Percentiles rank a stretch among this genome's conserved stretches.
Conservation (phyloP, 495 filamentous ascomycete species). For the Neurospora discreta region DNA sequence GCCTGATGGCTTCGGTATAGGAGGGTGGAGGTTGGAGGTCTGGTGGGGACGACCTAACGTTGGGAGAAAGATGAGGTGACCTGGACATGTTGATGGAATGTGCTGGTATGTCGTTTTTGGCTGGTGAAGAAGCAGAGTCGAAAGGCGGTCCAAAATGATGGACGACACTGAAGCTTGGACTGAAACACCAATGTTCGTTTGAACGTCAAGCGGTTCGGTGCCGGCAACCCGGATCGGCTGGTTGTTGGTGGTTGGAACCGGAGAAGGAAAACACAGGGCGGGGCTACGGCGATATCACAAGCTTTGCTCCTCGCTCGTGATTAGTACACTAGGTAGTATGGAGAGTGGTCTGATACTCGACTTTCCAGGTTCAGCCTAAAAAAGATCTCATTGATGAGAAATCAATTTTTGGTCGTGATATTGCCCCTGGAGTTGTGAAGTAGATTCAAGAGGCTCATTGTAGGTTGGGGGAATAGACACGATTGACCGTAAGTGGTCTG, state of each 20-base stretch:
- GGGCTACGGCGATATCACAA: neutral
- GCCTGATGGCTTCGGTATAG: conserved; percentile 18
- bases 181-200: neutral
- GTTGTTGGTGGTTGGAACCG: neutral
- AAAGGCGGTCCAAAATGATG: neutral
- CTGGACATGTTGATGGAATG: neutral
- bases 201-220: neutral
- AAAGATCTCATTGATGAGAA: neutral
- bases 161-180: neutral
- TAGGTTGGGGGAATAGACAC: neutral
- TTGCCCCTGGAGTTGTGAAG: neutral
- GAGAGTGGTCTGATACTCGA: neutral
- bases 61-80: neutral
- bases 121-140: neutral
- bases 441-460: neutral
- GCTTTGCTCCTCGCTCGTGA: neutral
- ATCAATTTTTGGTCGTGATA: neutral
- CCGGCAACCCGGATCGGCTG: neutral
- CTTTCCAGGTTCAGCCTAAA: neutral
- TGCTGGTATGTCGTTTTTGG: neutral
- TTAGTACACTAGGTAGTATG: too few relatives aligned
- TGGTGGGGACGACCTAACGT: neutral
- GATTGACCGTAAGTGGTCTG: neutral
- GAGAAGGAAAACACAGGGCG: neutral
- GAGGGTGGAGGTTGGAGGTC: conserved; percentile 20